Percentiles rank a stretch among this genome's conserved stretches.
These are phyloP conservation scores for Xylaria longipes DNA, from an alignment of 495 filamentous ascomycete genomes.

Conservation along the genomic window DNA sequence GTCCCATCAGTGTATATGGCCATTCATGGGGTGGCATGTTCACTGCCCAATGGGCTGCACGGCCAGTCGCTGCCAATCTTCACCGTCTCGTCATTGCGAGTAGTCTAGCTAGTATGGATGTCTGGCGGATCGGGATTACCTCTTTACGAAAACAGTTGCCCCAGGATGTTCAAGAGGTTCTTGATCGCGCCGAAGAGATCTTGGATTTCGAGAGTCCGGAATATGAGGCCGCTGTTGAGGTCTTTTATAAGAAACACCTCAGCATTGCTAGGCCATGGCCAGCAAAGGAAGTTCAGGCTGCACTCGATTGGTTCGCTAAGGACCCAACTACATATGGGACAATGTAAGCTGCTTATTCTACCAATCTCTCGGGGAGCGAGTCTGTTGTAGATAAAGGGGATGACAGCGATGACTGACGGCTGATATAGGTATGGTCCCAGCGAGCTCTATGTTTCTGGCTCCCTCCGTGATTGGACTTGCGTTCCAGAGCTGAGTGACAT, in stretches of 20 bases:
- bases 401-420: not conserved
- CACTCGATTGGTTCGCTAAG: slow-evolving; percentile 35
- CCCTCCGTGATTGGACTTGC: slow-evolving; percentile 27
- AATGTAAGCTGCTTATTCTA: slow-evolving; percentile 43
- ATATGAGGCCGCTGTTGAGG: slow-evolving; percentile 51
- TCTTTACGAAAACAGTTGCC: slow-evolving; percentile 28
- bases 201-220: slow-evolving; percentile 45
- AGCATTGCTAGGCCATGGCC: slow-evolving; percentile 50
- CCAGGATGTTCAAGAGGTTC: slow-evolving; percentile 26
- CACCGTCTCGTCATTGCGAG: slow-evolving; percentile 33
- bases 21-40: slow-evolving; percentile 63
- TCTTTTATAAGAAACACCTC: slow-evolving; percentile 50
- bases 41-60: slow-evolving; percentile 43
- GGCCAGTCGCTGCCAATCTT: slow-evolving; percentile 33
- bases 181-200: slow-evolving; percentile 31
- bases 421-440: slow-evolving; percentile 29
- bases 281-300: slow-evolving; percentile 31
- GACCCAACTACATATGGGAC: slow-evolving; percentile 53
- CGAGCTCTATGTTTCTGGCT: slow-evolving; percentile 28
- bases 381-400: slow-evolving; percentile 11
- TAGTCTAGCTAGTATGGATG: slow-evolving; percentile 36
- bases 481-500: slow-evolving; percentile 45
- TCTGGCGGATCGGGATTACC: slow-evolving; percentile 23
- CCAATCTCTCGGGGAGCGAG: not conserved
- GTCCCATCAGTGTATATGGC: slow-evolving; percentile 52